Percentiles rank a stretch among this genome's conserved stretches.
Conservation (phyloP, 2,329 filamentous ascomycete species). For the Trichophyton schoenleinii region DNA sequence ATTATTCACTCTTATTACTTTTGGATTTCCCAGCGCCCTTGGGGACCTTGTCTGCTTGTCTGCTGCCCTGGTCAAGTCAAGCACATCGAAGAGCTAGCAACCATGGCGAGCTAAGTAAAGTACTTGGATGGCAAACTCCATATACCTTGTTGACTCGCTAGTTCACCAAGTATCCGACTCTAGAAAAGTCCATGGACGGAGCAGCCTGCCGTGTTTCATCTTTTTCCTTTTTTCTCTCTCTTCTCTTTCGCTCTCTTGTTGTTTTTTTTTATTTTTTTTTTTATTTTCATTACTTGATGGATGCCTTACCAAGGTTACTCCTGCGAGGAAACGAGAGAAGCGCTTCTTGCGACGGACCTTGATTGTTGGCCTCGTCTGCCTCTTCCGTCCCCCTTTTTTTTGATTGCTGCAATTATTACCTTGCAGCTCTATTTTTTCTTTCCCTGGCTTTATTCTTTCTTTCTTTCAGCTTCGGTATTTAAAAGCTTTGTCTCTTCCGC, state of each 20-base stretch:
- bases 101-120: too few relatives aligned
- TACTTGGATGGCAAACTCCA: too few relatives aligned
- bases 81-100: too few relatives aligned
- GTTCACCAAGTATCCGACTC: too few relatives aligned
- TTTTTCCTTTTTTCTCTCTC: not conserved
- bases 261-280: not conserved
- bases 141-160: too few relatives aligned
- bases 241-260: too few relatives aligned
- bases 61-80: too few relatives aligned
- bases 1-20: not conserved
- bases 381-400: not conserved
- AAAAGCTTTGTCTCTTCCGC: not conserved
- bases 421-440: not conserved
- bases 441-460: not conserved
- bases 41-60: not conserved
- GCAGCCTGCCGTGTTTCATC: not conserved
- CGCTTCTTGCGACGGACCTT: not conserved
- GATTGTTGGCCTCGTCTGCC: not conserved
- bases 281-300: not conserved
- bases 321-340: not conserved
- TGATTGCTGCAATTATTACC: not conserved
- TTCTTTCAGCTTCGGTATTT: not conserved
- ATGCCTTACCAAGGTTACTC: too few relatives aligned
- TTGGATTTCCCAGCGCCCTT: not conserved
- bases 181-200: not conserved